phyloP scores from a whole-genome alignment of 805 yeast genomes.

The Ogataea philodendri region DNA sequence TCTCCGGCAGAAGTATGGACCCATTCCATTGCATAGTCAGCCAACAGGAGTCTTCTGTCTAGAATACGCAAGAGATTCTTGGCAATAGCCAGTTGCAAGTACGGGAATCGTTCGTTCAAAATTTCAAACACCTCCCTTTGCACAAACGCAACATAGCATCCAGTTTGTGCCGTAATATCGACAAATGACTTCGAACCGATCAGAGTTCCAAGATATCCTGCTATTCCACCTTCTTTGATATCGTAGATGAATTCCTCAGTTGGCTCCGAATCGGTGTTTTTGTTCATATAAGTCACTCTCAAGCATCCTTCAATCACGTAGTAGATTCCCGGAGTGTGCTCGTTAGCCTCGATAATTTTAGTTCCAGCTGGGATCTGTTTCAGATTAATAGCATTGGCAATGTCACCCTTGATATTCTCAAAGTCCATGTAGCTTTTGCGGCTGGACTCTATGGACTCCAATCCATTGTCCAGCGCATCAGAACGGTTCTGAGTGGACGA shows the following conservation, averaged over 20 bases:
- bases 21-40: constrained; percentile 96
- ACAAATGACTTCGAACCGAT: constrained; percentile 80
- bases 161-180: constrained; percentile 58
- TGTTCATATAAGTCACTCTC: constrained; percentile 54
- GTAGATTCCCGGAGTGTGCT: constrained; percentile 69
- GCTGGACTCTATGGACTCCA: constrained; percentile 18
- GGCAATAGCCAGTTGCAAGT: constrained; percentile 75
- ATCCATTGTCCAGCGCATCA: constrained; percentile 10
- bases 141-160: constrained; percentile 68
- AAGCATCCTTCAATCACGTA: constrained; percentile 78
- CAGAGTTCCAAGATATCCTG: constrained; percentile 81
- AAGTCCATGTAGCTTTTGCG: constrained; percentile 37
- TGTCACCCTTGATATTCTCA: constrained; percentile 51
- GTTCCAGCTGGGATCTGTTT: constrained; percentile 51
- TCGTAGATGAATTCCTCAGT: constrained; percentile 48
- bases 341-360: constrained; percentile 59
- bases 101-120: constrained; percentile 71
- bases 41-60: constrained; percentile 62
- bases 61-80: constrained; percentile 64
- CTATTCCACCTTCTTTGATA: constrained; percentile 74
- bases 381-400: constrained; percentile 60
- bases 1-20: constrained; percentile 87
- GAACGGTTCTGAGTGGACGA: constrained; percentile 4
- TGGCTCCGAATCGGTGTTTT: constrained; percentile 19
- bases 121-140: constrained; percentile 60